A percentile compares a stretch with the other conserved stretches of the same genome.
phyloP scores from a whole-genome alignment of 345 rosid genomes.

The Salix koriyanagi region DNA sequence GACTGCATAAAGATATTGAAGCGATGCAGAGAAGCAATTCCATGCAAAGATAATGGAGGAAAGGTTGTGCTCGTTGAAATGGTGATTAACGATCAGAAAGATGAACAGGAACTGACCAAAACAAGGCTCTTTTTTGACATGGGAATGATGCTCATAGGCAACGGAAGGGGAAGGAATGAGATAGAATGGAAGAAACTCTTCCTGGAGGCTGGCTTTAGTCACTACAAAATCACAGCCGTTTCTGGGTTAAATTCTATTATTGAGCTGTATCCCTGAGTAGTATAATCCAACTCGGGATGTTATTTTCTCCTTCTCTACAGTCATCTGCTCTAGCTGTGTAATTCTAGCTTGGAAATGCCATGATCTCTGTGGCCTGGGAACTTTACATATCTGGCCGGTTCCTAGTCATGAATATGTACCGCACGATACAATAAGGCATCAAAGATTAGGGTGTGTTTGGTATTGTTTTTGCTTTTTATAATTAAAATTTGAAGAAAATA shows the following conservation, averaged over 20 bases:
- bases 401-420: background rate
- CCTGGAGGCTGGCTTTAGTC: constrained; percentile 19
- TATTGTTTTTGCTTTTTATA: too few species aligned
- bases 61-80: constrained; percentile 32
- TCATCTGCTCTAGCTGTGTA: background rate
- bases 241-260: constrained; percentile 17
- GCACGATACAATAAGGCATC: background rate
- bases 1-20: constrained; percentile 23
- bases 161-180: constrained; percentile 15
- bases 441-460: background rate
- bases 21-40: constrained; percentile 19
- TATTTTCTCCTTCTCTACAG: background rate
- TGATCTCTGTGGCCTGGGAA: background rate
- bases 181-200: constrained; percentile 18
- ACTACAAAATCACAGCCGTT: constrained; percentile 11
- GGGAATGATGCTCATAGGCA: constrained; percentile 15
- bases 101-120: constrained; percentile 14
- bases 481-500: too few species aligned
- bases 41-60: constrained; percentile 21
- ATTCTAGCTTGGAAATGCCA: background rate
- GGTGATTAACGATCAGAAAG: constrained; percentile 23
- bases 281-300: background rate
- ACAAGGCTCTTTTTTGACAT: constrained; percentile 21
- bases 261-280: constrained; percentile 15
- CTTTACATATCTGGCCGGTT: background rate